phyloP scores from a whole-genome alignment of 179 eudicot species.

The Gypsophila paniculata region DNA sequence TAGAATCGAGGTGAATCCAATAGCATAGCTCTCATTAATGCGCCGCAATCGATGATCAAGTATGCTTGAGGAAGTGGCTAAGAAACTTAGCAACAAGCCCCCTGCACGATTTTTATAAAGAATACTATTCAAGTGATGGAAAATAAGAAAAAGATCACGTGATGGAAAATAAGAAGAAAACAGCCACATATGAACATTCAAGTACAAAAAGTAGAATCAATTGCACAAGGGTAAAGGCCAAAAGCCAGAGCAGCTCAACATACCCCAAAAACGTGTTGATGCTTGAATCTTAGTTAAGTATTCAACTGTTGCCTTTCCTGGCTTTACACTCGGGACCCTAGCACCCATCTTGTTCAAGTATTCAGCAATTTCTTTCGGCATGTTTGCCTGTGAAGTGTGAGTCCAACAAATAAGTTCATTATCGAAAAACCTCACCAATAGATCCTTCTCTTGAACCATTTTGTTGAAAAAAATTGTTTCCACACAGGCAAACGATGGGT shows the following conservation, averaged over 20 bases:
- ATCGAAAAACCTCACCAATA: background rate
- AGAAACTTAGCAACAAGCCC: constrained; percentile 67
- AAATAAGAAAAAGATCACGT: constrained; percentile 2
- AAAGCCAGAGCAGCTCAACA: constrained; percentile 13
- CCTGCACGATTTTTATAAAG: constrained; percentile 42
- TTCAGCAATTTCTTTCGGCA: constrained; percentile 96
- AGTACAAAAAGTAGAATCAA: background rate
- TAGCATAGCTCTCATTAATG: constrained; percentile 75
- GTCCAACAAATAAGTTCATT: constrained; percentile 1
- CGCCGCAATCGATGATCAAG: constrained; percentile 76
- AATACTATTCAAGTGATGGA: no score
- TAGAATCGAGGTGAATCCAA: constrained; percentile 91
- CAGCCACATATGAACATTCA: background rate
- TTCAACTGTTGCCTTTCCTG: constrained; percentile 87
- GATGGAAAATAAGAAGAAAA: background rate
- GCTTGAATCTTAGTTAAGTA: constrained; percentile 85
- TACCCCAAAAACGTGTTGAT: constrained; percentile 99
- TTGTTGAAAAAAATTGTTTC: background rate
- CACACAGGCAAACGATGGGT: background rate
- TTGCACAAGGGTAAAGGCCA: no score
- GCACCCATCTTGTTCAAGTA: constrained; percentile 98
- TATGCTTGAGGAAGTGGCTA: constrained; percentile 82
- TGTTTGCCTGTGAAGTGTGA: constrained; percentile 57
- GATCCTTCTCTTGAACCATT: no score
- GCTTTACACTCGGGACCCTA: constrained; percentile 86